A percentile compares a stretch with the other conserved stretches of the same genome.
These are phyloP conservation scores for Cinnamomum chago DNA, from an alignment of 164 flowering plant species.

Conservation along the genomic window DNA sequence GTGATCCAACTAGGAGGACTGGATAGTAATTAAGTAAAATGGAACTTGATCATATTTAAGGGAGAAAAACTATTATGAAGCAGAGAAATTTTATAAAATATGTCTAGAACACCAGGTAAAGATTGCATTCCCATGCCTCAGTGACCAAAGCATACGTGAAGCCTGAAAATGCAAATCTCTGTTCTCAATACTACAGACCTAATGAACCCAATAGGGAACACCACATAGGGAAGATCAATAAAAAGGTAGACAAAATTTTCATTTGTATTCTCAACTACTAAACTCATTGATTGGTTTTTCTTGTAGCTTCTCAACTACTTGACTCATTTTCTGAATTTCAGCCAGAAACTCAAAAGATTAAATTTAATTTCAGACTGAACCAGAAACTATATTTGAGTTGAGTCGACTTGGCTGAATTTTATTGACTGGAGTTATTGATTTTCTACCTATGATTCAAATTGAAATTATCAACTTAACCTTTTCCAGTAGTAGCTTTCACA, in stretches of 20 bases:
- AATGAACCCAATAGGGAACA: background rate
- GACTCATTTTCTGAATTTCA: background rate
- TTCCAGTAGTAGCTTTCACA: too few relatives aligned
- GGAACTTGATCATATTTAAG: background rate
- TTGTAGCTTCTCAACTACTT: background rate
- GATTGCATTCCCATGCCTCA: background rate
- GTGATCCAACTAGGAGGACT: background rate
- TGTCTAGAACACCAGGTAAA: background rate
- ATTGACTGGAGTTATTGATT: background rate
- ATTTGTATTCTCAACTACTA: background rate
- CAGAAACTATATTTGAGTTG: background rate
- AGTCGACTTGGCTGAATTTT: background rate
- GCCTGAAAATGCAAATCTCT: background rate
- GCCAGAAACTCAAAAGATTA: background rate
- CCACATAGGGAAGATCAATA: background rate
- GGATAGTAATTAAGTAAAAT: background rate
- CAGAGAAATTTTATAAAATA: too few relatives aligned
- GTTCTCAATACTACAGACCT: background rate
- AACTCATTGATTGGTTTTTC: background rate
- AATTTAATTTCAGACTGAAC: background rate
- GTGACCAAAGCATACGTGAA: background rate
- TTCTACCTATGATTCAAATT: background rate
- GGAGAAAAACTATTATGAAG: too few relatives aligned
- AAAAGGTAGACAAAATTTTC: too few relatives aligned
- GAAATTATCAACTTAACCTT: background rate